Evolutionary conservation across 2,329 filamentous ascomycete genomes (phyloP).

Genomic region (Scorias spongiosa): DNA sequence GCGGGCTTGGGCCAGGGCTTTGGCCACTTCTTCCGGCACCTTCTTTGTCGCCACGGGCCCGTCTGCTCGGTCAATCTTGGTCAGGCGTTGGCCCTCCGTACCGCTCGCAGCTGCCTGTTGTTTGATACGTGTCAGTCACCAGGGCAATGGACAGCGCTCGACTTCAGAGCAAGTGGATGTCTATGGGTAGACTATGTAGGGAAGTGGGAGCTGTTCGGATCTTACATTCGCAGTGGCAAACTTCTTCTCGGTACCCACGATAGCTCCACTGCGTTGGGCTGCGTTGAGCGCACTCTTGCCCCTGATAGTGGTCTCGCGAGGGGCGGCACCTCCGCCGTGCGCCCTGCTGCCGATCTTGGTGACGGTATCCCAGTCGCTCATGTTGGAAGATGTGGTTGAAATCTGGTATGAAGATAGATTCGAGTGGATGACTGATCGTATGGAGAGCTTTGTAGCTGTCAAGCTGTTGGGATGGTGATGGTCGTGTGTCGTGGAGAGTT

Average conservation of each 20-base stretch:
- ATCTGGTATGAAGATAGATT: not conserved
- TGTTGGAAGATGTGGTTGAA: slow-evolving; percentile 9
- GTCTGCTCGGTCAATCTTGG: slow-evolving; percentile 93
- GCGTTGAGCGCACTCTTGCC: slow-evolving; percentile 78
- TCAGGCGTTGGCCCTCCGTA: slow-evolving; percentile 79
- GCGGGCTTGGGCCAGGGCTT: slow-evolving; percentile 67
- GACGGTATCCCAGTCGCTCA: slow-evolving; percentile 68
- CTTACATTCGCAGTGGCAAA: slow-evolving; percentile 65
- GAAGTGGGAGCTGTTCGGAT: slow-evolving; percentile 8
- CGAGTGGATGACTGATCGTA: no score
- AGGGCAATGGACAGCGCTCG: not conserved
- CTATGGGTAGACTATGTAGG: no score
- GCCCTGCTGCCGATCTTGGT: slow-evolving; percentile 90
- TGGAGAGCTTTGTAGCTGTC: not conserved
- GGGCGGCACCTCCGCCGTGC: slow-evolving; percentile 47
- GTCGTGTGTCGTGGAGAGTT: no score
- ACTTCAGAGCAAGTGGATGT: no score
- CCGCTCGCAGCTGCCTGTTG: slow-evolving; percentile 16
- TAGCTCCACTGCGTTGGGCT: slow-evolving; percentile 61
- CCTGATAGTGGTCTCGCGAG: slow-evolving; percentile 77
- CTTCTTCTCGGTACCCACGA: slow-evolving; percentile 89
- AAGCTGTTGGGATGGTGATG: not conserved
- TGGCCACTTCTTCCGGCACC: slow-evolving; percentile 63
- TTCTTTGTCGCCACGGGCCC: slow-evolving; percentile 97
- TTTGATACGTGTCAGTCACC: not conserved